Evolutionary conservation across 1,139 yeast genomes (phyloP), one percentile per base, ranked within the genome.

Genomic region (Insectozyma bohioensis): DNA sequence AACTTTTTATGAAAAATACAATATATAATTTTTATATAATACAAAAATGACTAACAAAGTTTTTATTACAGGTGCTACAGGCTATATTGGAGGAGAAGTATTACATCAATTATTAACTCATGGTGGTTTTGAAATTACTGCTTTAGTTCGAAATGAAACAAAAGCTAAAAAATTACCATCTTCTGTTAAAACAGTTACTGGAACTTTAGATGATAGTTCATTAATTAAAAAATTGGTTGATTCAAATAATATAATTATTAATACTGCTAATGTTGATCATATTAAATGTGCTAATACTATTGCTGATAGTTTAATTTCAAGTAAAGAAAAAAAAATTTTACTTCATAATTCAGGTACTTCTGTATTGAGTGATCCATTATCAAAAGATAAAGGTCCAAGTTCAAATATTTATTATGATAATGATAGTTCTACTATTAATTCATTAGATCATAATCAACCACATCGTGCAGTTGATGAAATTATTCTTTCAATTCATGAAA

Each of bases 291-390:
- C 61, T n/a, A 42, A 56, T 28, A 48, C 48, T 5, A 37, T 62
- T 24, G 30, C 50, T 7, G 37, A 47, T 4, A 47, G 43, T 4
- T 47, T 55, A 31, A 24, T 30, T 11, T 36, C 38, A 10, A 49
- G 49, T 35, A 51, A 47, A 24, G 34, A 34, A 3, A 48, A 46
- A 12, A 60, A 64, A 4, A 38, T 61, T 23, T 49, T 62, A 22
- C 46, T 67, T 31, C 72, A 66, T 34, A 65, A 70, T 20, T 61
- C 72, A 1, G 72, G 73, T 8, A 63, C 69, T 1, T 56, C 64
- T 6, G 46, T 63, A 16, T 8, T 55, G 19, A 54, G 55, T 3
- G 70, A 64, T 35, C 49, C 41, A 2, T 46, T 62, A 12, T 33
- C 41, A 5, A 35, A 46, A 2, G 47, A 50, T 2, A 46, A 51